Evolutionary conservation across 2,329 filamentous ascomycete genomes (phyloP).

Genomic region (Magnaporthiopsis rhizophila): DNA sequence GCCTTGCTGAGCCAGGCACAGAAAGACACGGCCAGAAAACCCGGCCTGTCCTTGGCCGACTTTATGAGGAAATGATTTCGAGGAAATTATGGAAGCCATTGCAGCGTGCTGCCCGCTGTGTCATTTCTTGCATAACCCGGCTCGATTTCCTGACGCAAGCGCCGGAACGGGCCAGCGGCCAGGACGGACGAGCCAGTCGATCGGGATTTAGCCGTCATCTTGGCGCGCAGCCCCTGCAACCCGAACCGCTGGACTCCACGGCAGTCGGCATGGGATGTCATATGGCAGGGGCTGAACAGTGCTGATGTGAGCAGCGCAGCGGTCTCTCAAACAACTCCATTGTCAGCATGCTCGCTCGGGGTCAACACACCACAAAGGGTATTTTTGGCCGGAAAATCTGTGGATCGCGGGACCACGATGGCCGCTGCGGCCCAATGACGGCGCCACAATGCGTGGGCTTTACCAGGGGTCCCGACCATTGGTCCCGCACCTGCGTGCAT

Average conservation of each 20-base stretch:
- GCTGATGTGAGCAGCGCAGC: neutral
- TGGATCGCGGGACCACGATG: neutral
- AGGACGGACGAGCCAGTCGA: neutral
- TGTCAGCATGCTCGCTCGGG: neutral
- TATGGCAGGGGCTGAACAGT: too few relatives aligned
- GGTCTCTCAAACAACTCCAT: neutral
- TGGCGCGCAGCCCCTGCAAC: neutral
- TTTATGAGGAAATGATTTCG: conserved; percentile 36
- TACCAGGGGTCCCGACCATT: neutral
- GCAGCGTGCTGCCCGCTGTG: too few relatives aligned
- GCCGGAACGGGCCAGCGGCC: neutral
- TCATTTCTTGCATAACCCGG: too few relatives aligned
- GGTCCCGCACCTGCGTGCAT: neutral
- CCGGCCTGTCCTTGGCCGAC: conserved; percentile 44
- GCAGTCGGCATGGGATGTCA: too few relatives aligned
- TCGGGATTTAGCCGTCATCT: neutral
- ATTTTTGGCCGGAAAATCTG: neutral
- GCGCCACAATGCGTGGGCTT: neutral
- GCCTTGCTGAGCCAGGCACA: conserved; percentile 51
- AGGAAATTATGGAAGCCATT: neutral
- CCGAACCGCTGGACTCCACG: too few relatives aligned
- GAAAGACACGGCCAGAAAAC: conserved; percentile 22
- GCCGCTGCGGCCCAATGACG: neutral
- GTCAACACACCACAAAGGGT: neutral
- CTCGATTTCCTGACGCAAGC: neutral